Conservation (phyloP, 106 monocot genomes). For the Iris macrosiphon region DNA sequence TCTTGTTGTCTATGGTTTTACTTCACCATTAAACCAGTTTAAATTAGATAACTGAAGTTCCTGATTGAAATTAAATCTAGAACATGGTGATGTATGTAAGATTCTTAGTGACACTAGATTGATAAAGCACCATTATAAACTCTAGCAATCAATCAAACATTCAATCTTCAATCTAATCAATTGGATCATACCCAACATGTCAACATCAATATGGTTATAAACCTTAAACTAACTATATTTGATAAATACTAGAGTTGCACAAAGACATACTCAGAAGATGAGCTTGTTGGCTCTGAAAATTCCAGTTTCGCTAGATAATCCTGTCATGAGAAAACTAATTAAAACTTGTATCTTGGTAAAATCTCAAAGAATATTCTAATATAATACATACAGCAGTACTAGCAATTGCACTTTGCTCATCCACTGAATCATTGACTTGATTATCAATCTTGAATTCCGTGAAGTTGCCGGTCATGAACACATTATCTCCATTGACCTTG, state of each 20-base stretch:
- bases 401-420: conserved; percentile 60
- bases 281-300: conserved; percentile 26
- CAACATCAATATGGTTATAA: too few species aligned
- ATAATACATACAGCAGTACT: conserved; percentile 47
- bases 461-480: conserved; percentile 78
- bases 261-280: conserved; percentile 50
- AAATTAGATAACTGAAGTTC: too few species aligned
- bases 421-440: conserved; percentile 48
- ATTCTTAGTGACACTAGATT: too few species aligned
- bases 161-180: too few species aligned
- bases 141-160: too few species aligned
- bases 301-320: conserved; percentile 56
- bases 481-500: conserved; percentile 83
- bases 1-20: too few species aligned
- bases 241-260: background rate
- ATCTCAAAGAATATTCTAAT: background rate
- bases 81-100: too few species aligned
- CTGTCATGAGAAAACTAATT: conserved; percentile 20
- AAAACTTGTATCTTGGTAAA: background rate
- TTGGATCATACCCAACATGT: too few species aligned
- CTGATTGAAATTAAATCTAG: too few species aligned
- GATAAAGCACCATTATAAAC: too few species aligned
- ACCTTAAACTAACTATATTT: too few species aligned
- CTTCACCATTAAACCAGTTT: too few species aligned
- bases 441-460: conserved; percentile 55